A percentile compares a stretch with the other conserved stretches of the same genome.
These are phyloP conservation scores for Colletotrichum horii DNA, from an alignment of 2,329 filamentous ascomycete genomes.

Conservation along the genomic window DNA sequence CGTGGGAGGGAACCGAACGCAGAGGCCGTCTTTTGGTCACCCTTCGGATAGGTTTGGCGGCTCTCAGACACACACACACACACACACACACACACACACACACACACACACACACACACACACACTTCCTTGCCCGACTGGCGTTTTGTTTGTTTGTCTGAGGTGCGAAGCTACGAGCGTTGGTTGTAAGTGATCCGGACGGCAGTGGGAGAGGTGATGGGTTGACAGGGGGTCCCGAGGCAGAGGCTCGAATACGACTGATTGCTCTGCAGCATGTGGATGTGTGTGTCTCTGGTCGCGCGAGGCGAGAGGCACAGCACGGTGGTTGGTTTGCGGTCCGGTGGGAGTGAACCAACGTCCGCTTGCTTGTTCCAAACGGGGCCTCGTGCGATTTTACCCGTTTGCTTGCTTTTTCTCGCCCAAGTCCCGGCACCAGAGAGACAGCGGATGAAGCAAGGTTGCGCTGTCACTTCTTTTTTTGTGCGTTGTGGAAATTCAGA, in stretches of 20 bases:
- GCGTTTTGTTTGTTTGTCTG: neutral
- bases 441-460: neutral
- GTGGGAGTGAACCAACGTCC: neutral
- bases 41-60: neutral
- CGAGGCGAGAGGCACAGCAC: neutral
- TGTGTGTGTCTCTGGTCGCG: neutral
- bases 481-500: neutral
- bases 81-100: neutral
- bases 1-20: neutral
- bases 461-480: neutral
- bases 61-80: neutral
- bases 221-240: neutral
- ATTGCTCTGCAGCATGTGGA: neutral
- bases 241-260: neutral
- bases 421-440: neutral
- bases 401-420: neutral
- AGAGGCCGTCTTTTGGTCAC: neutral
- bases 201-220: neutral
- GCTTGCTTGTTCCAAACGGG: neutral
- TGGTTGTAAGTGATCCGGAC: neutral
- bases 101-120: neutral
- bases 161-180: neutral
- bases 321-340: neutral
- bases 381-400: neutral
- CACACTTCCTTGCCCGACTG: neutral